Percentiles rank a stretch among this genome's conserved stretches.
These are phyloP conservation scores for Pseudogymnoascus sp. DNA, from an alignment of 2,329 filamentous ascomycete species.

Conservation along the genomic window DNA sequence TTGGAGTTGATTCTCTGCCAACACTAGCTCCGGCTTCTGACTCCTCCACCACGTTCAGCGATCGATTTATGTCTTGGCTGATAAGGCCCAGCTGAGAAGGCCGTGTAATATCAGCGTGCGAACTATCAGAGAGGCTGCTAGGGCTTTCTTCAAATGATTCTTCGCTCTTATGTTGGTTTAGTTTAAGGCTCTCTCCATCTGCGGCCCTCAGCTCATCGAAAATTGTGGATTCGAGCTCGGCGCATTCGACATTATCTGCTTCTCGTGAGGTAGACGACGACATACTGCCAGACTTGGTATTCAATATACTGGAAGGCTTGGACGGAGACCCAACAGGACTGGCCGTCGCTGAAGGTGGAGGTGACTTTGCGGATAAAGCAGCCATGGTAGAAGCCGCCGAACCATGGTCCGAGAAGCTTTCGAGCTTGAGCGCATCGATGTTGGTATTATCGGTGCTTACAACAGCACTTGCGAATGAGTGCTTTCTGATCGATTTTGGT, in stretches of 20 bases:
- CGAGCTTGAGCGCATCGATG: slow-evolving; percentile 53
- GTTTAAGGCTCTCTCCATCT: neutral
- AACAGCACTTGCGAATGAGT: slow-evolving; percentile 53
- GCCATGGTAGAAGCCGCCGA: slow-evolving; percentile 58
- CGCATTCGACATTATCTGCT: slow-evolving; percentile 16
- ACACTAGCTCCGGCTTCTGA: slow-evolving; percentile 15
- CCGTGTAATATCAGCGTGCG: neutral
- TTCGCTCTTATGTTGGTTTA: neutral
- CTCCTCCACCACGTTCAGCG: neutral
- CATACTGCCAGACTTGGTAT: slow-evolving; percentile 33
- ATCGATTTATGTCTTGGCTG: neutral
- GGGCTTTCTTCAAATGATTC: neutral
- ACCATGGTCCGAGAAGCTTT: slow-evolving; percentile 44
- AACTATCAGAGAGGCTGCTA: neutral
- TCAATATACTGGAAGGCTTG: slow-evolving; percentile 8
- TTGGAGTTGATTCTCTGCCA: slow-evolving; percentile 35
- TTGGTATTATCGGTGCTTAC: slow-evolving; percentile 60
- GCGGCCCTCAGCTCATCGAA: neutral
- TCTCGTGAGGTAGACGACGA: slow-evolving; percentile 43
- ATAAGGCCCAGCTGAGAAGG: neutral
- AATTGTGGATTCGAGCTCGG: neutral
- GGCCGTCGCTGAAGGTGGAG: slow-evolving; percentile 41
- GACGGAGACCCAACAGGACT: slow-evolving; percentile 37
- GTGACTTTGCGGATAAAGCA: slow-evolving; percentile 54
- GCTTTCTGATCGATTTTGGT: slow-evolving; percentile 49